Percentiles rank a stretch among this genome's conserved stretches.
Conservation (phyloP, 108 stramenopile species). For the Nannochloropsis gaditana region DNA sequence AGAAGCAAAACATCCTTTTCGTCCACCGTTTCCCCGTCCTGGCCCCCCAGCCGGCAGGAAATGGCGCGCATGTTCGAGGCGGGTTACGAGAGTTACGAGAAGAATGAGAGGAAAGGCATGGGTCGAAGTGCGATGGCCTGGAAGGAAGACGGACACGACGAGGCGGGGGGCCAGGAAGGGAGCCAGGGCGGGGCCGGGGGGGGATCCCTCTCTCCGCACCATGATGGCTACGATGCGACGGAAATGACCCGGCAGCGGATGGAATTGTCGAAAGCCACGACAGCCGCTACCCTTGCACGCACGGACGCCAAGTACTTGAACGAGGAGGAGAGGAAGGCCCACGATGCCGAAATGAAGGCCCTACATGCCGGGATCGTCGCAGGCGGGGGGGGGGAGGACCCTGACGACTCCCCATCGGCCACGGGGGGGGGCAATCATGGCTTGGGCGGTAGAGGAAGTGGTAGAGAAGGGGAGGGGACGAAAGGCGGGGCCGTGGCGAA, state of each 20-base stretch:
- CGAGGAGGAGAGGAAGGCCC: not conserved
- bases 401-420: not conserved
- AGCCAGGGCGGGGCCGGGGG: not conserved
- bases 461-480: not conserved
- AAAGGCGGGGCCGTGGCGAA: not conserved
- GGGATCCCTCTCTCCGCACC: not conserved
- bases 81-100: slow-evolving; percentile 15
- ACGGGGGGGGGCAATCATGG: not conserved
- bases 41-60: not conserved
- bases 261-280: not conserved
- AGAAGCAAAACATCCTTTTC: not conserved
- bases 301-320: not conserved
- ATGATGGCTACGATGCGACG: not conserved
- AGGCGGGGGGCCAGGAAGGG: not conserved
- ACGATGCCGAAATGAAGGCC: not conserved
- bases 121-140: not conserved
- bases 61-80: slow-evolving; percentile 5
- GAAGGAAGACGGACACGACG: not conserved
- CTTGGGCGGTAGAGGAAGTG: not conserved
- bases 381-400: not conserved
- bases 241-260: not conserved
- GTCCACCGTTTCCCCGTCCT: not conserved
- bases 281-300: not conserved
- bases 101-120: not conserved
- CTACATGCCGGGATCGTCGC: not conserved